Evolutionary conservation across 31 red algal species (phyloP).

Genomic region (Porphyra umbilicalis): DNA sequence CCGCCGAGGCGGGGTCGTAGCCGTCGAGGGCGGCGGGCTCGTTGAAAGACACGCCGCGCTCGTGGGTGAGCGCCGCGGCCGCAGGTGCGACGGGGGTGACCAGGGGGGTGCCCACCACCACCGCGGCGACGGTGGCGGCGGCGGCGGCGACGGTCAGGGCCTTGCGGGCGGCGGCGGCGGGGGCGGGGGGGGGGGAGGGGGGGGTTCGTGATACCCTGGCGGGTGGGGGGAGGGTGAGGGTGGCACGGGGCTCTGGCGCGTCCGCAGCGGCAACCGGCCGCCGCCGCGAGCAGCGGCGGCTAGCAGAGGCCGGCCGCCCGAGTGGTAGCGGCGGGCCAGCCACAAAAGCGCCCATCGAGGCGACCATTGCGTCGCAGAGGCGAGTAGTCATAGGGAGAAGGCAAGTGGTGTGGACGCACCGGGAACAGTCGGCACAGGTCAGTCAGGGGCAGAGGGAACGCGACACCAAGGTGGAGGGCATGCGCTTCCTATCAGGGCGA

Average conservation of each 20-base stretch:
- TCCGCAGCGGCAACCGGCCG: not conserved
- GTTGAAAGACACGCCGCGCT: not conserved
- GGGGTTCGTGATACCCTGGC: too few species aligned
- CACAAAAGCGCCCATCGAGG: too few species aligned
- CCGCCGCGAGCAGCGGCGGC: not conserved
- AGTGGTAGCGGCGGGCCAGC: not conserved
- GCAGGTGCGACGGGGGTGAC: not conserved
- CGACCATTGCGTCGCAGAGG: too few species aligned
- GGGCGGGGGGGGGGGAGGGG: not conserved
- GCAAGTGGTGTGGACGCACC: too few species aligned
- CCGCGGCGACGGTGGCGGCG: not conserved
- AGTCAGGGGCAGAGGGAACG: too few species aligned
- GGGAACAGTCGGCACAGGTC: too few species aligned
- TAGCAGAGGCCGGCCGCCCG: not conserved
- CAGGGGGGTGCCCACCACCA: not conserved
- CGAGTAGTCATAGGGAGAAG: too few species aligned
- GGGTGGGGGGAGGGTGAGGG: not conserved
- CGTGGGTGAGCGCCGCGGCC: not conserved
- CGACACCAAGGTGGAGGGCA: too few species aligned
- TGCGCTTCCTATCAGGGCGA: too few species aligned
- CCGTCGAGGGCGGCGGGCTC: not conserved
- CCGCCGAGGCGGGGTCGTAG: not conserved
- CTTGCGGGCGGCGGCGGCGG: not conserved
- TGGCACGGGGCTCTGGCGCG: not conserved
- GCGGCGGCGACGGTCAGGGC: not conserved